Base-by-base conservation (phyloP, 306 rosid species). In the Dryas octopetala region DNA sequence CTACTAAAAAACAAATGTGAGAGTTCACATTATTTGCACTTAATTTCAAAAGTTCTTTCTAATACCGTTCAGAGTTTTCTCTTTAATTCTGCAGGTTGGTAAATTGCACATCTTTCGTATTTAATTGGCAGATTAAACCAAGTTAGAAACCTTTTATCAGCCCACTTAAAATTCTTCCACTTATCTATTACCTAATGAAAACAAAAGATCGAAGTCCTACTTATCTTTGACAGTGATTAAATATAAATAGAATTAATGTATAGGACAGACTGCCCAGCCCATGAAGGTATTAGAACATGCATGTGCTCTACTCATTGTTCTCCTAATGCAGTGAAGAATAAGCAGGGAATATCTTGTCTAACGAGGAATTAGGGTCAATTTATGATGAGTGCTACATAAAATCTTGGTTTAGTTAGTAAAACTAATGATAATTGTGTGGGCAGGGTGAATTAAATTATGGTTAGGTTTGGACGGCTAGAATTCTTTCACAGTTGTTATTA, bases 301-400 rank as follows among this genome's bases (percentile, higher is more conserved):
- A 12, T 61, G 45, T 32, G 66, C 17, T 28, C 44, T 61, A 12
- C 45, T 61, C 45, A 61, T 61, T 32, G 15, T 16, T 8, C 66
- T 61, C 7, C 17, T 61, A 61, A 61, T 13, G 17, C 44, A 61
- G 4, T 5, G 7, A 52, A 52, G 6, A 28, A 13, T 9, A 61
- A 61, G 28, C 44, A 61, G 40, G 43, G 41, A 59, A 59, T 59
- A 59, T 59, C 17, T 23, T 23, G 15, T 26, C 16, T 11, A 9
- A 59, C 9, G 44, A 61, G 46, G 66, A 32, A 28, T 61, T 58
- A 40, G 63, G 57, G 63, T 58, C 63, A 58, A 23, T 58, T 58
- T 23, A 58, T 23, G 15, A 23, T 23, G 63, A 58, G 63, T 58
- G 41, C 2, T 28, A 58, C 40, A 26, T 58, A 40, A 58, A 58